Conservation (phyloP, 176 grass and related monocot species). For the Dendrocalamus sinicus region DNA sequence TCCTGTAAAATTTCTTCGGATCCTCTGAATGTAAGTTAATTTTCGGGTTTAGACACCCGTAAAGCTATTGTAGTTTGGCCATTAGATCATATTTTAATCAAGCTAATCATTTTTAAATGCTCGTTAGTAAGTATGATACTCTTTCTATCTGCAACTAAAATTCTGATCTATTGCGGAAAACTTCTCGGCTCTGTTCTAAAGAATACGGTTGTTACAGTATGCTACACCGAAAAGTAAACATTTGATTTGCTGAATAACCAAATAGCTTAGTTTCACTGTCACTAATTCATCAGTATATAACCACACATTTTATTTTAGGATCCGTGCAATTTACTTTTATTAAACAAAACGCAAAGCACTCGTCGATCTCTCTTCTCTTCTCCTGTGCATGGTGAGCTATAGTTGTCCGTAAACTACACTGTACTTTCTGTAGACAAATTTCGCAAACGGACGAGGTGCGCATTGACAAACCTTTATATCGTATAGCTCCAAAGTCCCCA, state of each 20-base stretch:
- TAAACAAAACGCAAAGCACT: background rate
- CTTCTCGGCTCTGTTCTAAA: no score
- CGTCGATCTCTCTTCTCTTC: no score
- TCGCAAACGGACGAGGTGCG: background rate
- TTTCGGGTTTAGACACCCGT: no score
- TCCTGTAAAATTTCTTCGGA: no score
- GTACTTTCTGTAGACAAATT: conserved; percentile 24
- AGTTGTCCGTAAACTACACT: background rate
- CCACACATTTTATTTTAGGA: background rate
- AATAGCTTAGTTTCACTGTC: background rate
- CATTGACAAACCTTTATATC: conserved; percentile 8
- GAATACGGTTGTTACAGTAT: background rate
- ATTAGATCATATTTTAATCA: no score
- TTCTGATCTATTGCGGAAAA: no score
- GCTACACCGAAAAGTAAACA: background rate
- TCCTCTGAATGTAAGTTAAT: no score
- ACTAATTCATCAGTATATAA: background rate
- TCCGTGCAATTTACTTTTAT: background rate
- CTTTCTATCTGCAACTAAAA: no score
- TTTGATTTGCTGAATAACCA: background rate
- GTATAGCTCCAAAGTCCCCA: conserved; percentile 30
- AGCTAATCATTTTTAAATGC: no score
- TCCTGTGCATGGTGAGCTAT: background rate
- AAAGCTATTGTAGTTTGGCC: no score
- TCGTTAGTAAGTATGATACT: no score